A percentile compares a stretch with the other conserved stretches of the same genome.
phyloP scores from a whole-genome alignment of 331 rosid species.

The Saraca asoca region DNA sequence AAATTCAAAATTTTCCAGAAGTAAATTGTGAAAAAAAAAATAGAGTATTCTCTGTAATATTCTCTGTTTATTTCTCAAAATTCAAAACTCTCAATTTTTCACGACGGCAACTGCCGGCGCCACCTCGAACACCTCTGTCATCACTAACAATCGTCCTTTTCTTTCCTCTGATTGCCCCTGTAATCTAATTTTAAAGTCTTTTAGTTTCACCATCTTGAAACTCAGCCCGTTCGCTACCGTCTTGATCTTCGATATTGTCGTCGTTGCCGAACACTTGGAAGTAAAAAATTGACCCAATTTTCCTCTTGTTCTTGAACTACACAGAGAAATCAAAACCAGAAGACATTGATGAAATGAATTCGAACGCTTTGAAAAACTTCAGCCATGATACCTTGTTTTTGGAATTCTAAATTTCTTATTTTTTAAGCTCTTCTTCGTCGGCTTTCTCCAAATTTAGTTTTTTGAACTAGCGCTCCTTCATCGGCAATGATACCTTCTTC shows the following conservation, averaged over 20 bases:
- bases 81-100: too few species aligned
- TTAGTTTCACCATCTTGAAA: conserved; percentile 44
- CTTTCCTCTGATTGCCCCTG: conserved; percentile 59
- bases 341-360: conserved; percentile 66
- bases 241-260: conserved; percentile 58
- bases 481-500: too few species aligned
- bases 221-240: conserved; percentile 55
- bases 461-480: too few species aligned
- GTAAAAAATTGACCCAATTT: conserved; percentile 60
- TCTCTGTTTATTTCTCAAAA: too few species aligned
- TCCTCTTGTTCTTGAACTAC: conserved; percentile 51
- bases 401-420: too few species aligned
- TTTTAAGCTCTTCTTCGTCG: too few species aligned
- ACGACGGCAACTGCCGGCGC: conserved; percentile 77
- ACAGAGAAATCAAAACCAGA: conserved; percentile 63
- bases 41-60: too few species aligned
- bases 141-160: conserved; percentile 57
- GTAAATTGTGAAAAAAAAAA: too few species aligned
- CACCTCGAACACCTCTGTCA: conserved; percentile 72
- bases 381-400: conserved; percentile 26
- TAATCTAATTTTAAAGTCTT: conserved; percentile 56
- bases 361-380: conserved; percentile 55
- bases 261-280: conserved; percentile 52
- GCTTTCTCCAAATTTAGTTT: too few species aligned
- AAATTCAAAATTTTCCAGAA: too few species aligned